These are phyloP conservation scores for Pleurotus tuber-regium DNA, from an alignment of 768 basidiomycete genomes.

Conservation along the genomic window DNA sequence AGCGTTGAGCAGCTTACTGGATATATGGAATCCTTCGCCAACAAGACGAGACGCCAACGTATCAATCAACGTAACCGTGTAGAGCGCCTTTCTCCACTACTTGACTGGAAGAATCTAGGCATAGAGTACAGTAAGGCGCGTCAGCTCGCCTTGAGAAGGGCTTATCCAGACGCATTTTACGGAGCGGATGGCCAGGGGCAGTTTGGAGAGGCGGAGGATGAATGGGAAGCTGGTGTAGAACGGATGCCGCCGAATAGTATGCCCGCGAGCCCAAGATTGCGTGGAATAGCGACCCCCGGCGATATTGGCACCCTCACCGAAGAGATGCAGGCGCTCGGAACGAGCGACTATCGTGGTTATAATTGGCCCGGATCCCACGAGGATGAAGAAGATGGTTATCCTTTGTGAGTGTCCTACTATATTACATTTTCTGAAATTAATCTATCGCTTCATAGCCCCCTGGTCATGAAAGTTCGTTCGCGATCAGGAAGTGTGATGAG, in stretches of 20 bases:
- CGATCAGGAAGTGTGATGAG: conserved; percentile 73
- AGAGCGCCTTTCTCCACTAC: conserved; percentile 85
- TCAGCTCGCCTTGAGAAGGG: conserved; percentile 86
- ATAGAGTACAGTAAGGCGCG: conserved; percentile 96
- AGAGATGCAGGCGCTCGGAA: conserved; percentile 88
- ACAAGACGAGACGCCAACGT: conserved; percentile 89
- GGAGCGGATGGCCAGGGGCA: conserved; percentile 49
- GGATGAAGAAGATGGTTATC: conserved; percentile 90
- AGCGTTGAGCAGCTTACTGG: conserved; percentile 82
- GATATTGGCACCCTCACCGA: conserved; percentile 90
- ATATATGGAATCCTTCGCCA: conserved; percentile 70
- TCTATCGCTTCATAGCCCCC: conserved; percentile 51
- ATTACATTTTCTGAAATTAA: neutral
- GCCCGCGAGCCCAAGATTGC: conserved; percentile 85
- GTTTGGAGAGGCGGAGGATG: conserved; percentile 35
- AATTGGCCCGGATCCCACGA: conserved; percentile 59
- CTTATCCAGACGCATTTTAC: conserved; percentile 93
- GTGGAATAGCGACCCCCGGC: conserved; percentile 88
- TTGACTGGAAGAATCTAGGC: conserved; percentile 99
- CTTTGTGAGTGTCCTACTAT: conserved; percentile 59
- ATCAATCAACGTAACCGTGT: conserved; percentile 99
- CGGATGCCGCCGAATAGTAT: conserved; percentile 70
- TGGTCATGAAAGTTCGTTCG: conserved; percentile 88
- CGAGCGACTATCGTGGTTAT: conserved; percentile 81
- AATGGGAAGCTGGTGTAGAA: conserved; percentile 63